Base-by-base conservation (phyloP, 371 early-diverging fungal species). In the Haplosporangium sp. region DNA sequence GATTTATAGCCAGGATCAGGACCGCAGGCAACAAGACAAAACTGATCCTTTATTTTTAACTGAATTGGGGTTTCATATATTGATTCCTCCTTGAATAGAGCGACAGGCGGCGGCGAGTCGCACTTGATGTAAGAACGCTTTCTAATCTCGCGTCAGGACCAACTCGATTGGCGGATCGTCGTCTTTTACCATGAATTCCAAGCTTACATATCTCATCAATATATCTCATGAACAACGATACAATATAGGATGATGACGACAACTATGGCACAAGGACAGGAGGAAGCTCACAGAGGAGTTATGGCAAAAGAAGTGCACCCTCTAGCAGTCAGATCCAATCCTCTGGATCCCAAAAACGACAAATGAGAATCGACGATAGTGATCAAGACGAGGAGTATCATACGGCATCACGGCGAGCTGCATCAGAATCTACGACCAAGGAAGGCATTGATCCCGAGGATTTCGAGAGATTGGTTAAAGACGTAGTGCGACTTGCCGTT, bases 401-500 rank as follows among this genome's bases (percentile, higher is more conserved):
- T 46, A 53, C 47, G 7, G 43, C 79, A 9, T 37, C 20, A 1
- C 48, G 20, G 5, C 50, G 6, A 50, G 50, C 20, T 18, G 50
- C 50, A n/a, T 7, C 20, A n/a, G 50, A 29, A 29, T 29, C 29
- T 29, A 29, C 29, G 29, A 29, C 29, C 20, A 16, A 50, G 14
- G 48, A 10, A 41, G 54, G 63, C 41, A 52, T 71, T 8, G 41
- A 63, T 6, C 55, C 41, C 1, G 70, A 90, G 85, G 88, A 88
- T 42, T 54, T 85, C 16, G 79, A 87, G 40, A 79, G 90, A 40
- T 81, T 85, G 67, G 86, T 90, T 46, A 89, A 89, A 43, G 89
- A 84, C 54, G 59, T 87, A 0, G 90, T 91, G 13, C 86, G 93
- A 42, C 84, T 87, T 51, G 91, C 89, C 6, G 69, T 93, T 7